Conservation (phyloP, 1,284 basidiomycete species). For the Volvariella surrecta region DNA sequence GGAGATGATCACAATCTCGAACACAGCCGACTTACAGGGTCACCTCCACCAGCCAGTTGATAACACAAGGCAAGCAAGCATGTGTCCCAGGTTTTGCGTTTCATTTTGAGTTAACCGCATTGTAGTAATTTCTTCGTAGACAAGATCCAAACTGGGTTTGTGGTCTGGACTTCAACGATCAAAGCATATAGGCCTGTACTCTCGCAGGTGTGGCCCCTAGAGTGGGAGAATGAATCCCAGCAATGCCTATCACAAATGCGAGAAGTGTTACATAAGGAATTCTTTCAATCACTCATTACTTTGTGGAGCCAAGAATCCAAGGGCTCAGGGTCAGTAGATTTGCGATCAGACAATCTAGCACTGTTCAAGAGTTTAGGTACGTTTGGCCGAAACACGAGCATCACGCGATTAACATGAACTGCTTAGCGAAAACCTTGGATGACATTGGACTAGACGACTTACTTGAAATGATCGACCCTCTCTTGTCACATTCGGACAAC, state of each 20-base stretch:
- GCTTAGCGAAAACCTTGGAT: constrained; percentile 54
- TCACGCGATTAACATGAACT: constrained; percentile 7
- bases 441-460: constrained; percentile 44
- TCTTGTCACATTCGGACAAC: constrained; percentile 68
- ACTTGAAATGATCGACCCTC: constrained; percentile 46
- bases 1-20: constrained; percentile 40
- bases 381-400: constrained; percentile 11
- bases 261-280: constrained; percentile 41
- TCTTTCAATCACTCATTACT: constrained; percentile 49
- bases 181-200: constrained; percentile 55
- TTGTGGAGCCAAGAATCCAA: constrained; percentile 70
- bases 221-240: constrained; percentile 61
- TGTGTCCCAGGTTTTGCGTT: background rate
- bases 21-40: constrained; percentile 39
- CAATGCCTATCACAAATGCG: constrained; percentile 54
- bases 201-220: constrained; percentile 39
- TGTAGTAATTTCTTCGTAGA: constrained; percentile 58
- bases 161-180: constrained; percentile 71
- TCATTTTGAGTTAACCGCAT: background rate
- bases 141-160: constrained; percentile 79
- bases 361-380: constrained; percentile 66
- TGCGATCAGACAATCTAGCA: constrained; percentile 56
- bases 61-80: constrained; percentile 10
- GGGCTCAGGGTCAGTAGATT: constrained; percentile 38
- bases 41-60: constrained; percentile 32